Conservation (phyloP, 176 grass and related monocot genomes). For the Oryza meyeriana region DNA sequence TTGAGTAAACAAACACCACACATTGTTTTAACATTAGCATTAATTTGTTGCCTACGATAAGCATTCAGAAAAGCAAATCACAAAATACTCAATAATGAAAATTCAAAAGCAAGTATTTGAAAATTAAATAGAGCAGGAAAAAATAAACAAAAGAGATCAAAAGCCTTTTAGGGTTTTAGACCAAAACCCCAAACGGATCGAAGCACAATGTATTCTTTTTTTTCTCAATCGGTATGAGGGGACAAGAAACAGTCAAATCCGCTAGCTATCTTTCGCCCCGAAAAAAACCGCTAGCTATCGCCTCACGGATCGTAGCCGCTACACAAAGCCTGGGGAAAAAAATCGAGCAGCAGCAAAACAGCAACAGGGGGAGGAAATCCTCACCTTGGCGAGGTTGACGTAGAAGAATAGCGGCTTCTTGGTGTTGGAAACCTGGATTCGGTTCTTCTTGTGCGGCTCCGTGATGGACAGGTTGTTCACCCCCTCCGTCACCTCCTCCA, state of each 20-base stretch:
- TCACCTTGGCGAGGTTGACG: constrained; percentile 92
- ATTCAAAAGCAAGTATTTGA: not conserved
- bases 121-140: not conserved
- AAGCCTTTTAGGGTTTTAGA: constrained; percentile 1
- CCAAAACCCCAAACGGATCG: not conserved
- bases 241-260: not conserved
- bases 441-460: constrained; percentile 76
- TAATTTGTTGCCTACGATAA: too few species aligned
- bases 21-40: not conserved
- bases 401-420: constrained; percentile 96
- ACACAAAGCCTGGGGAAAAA: not conserved
- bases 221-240: not conserved
- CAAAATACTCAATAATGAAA: not conserved
- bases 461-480: constrained; percentile 71
- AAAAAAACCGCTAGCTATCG: not conserved
- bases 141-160: not conserved
- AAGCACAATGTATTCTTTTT: not conserved
- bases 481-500: constrained; percentile 83
- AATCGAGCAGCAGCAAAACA: not conserved
- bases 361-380: not conserved
- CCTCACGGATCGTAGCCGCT: not conserved
- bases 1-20: not conserved
- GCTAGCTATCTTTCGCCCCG: too few species aligned
- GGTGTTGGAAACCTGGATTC: constrained; percentile 93
- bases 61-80: not conserved